These are phyloP conservation scores for Paraphaeosphaeria sporulosa DNA, from an alignment of 2,329 filamentous ascomycete genomes.

Conservation along the genomic window DNA sequence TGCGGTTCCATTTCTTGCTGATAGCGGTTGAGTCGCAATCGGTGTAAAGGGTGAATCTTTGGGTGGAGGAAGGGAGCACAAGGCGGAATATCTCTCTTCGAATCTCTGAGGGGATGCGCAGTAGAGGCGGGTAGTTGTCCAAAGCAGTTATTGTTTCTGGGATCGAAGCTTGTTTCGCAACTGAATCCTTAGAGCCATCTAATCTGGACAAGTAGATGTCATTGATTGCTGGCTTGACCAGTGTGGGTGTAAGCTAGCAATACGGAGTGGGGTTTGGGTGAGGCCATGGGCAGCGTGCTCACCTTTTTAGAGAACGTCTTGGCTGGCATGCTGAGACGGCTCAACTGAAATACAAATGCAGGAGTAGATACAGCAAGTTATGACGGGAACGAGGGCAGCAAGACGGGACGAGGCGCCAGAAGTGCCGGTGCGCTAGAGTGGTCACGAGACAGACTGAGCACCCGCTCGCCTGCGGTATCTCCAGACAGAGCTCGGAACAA, in stretches of 20 bases:
- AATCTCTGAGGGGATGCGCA: slow-evolving; percentile 50
- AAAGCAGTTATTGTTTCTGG: slow-evolving; percentile 47
- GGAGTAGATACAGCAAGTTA: slow-evolving; percentile 9
- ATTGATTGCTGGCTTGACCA: slow-evolving; percentile 29
- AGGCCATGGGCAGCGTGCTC: slow-evolving; percentile 21
- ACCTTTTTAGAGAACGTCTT: slow-evolving; percentile 47
- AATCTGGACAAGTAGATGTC: slow-evolving; percentile 36
- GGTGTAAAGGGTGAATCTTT: slow-evolving; percentile 56
- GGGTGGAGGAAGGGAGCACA: slow-evolving; percentile 48
- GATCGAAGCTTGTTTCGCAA: slow-evolving; percentile 46
- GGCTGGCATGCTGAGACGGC: slow-evolving; percentile 36
- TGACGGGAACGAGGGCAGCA: slow-evolving; percentile 10
- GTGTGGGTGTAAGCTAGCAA: slow-evolving; percentile 38
- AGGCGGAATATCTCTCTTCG: slow-evolving; percentile 49
- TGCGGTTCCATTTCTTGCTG: slow-evolving; percentile 48
- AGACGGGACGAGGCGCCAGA: slow-evolving; percentile 2
- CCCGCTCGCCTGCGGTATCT: slow-evolving; percentile 4
- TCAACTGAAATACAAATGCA: slow-evolving; percentile 9
- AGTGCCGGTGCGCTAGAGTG: slow-evolving; percentile 11
- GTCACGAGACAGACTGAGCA: slow-evolving; percentile 16
- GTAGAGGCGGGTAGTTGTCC: slow-evolving; percentile 46
- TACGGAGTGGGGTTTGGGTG: slow-evolving; percentile 27
- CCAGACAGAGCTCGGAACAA: slow-evolving; percentile 16
- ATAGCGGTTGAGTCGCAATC: slow-evolving; percentile 51
- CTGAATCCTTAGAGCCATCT: slow-evolving; percentile 38